Evolutionary conservation across 495 filamentous ascomycete species (phyloP).

Genomic region (Penicillium daleae): DNA sequence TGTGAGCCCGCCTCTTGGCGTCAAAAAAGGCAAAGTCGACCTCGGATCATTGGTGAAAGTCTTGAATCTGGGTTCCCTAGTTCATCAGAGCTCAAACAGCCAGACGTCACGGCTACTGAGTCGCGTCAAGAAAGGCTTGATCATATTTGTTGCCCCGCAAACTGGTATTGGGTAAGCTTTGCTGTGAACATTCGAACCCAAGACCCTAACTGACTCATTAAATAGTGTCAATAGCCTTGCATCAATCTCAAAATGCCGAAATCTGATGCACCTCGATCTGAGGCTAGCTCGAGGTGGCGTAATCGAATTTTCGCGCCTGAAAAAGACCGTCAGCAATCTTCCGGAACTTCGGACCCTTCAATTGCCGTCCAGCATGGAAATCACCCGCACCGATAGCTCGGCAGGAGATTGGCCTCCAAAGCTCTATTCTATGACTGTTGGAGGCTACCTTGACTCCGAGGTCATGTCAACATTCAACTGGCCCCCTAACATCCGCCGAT

Average conservation of each 20-base stretch:
- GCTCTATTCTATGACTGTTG: background rate
- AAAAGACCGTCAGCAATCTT: slow-evolving; percentile 56
- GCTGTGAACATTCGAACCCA: background rate
- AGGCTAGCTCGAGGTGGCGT: slow-evolving; percentile 56
- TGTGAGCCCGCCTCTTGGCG: background rate
- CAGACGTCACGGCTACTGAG: slow-evolving; percentile 1
- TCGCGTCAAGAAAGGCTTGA: background rate
- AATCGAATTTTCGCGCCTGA: slow-evolving; percentile 54
- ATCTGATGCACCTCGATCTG: slow-evolving; percentile 61
- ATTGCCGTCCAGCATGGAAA: slow-evolving; percentile 56
- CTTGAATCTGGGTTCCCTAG: background rate
- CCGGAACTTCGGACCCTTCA: slow-evolving; percentile 51
- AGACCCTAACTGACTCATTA: background rate
- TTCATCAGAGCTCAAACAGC: background rate
- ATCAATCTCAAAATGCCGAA: slow-evolving; percentile 62
- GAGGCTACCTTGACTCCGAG: background rate
- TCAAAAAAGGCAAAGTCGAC: background rate
- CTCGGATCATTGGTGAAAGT: slow-evolving; percentile 1
- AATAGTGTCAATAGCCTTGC: slow-evolving; percentile 63
- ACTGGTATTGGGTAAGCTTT: slow-evolving; percentile 2
- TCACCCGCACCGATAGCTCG: slow-evolving; percentile 25
- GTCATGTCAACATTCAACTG: background rate
- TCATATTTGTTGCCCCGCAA: slow-evolving; percentile 4
- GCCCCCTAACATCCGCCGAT: background rate
- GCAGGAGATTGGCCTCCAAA: slow-evolving; percentile 10